Conservation (phyloP, 23 red algal species). For the Gracilariopsis chorda region DNA sequence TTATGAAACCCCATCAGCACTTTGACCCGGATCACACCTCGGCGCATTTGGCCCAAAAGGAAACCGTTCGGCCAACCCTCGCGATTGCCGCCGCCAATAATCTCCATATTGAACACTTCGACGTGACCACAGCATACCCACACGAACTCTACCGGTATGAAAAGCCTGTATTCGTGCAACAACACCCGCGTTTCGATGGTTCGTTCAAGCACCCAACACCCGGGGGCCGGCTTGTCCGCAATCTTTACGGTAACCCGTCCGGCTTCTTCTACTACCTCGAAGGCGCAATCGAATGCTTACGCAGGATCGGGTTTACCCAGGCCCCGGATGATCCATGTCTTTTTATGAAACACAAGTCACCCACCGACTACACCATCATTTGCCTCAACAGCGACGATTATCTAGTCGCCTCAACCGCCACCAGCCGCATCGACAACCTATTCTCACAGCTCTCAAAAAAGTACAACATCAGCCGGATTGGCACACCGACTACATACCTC, state of each 20-base stretch:
- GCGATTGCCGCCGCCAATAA: neutral
- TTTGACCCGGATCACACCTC: neutral
- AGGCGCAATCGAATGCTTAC: neutral
- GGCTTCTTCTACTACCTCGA: neutral
- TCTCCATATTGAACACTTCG: neutral
- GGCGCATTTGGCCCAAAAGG: neutral
- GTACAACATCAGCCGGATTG: neutral
- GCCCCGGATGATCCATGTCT: neutral
- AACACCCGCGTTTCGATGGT: neutral
- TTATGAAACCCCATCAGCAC: neutral
- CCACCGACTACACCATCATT: neutral
- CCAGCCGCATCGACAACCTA: neutral
- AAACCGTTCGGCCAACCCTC: neutral
- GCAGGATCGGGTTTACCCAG: neutral
- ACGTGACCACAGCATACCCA: neutral
- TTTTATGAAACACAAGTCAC: neutral
- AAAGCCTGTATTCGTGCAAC: neutral
- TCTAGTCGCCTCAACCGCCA: neutral
- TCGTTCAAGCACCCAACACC: neutral
- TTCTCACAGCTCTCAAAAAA: neutral
- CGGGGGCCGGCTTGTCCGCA: neutral
- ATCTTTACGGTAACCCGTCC: neutral
- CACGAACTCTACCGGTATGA: neutral
- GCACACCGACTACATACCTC: neutral
- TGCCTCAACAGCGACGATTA: neutral